These are phyloP conservation scores for Yarrowia sp. DNA, from an alignment of 805 yeast genomes.

Conservation along the genomic window DNA sequence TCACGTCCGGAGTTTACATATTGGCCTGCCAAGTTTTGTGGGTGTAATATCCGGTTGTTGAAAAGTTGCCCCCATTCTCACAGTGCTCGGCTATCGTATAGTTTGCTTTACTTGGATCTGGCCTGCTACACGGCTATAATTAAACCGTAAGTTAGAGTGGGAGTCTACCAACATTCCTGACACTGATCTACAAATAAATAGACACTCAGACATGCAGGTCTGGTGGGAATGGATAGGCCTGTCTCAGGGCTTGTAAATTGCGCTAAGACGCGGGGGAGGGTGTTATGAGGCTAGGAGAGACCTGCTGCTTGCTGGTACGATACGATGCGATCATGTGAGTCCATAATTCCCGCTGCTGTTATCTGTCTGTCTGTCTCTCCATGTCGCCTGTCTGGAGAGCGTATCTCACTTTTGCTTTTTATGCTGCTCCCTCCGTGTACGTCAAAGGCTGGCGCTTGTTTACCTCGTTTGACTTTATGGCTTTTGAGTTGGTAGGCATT, in stretches of 20 bases:
- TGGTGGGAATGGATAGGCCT: constrained; percentile 3
- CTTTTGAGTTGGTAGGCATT: not conserved
- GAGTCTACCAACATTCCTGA: constrained; percentile 3
- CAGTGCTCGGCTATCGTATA: not conserved
- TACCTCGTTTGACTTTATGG: not conserved
- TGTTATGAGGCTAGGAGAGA: too few relatives aligned
- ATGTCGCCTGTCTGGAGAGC: too few relatives aligned
- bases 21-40: not conserved
- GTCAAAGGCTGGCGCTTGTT: not conserved
- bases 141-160: constrained; percentile 7
- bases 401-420: not conserved
- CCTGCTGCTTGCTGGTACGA: too few relatives aligned
- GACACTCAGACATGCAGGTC: not conserved
- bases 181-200: not conserved
- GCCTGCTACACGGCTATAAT: constrained; percentile 6
- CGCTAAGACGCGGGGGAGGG: not conserved
- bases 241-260: not conserved
- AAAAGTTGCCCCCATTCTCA: constrained; percentile 3
- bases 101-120: not conserved
- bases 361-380: not conserved
- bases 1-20: not conserved
- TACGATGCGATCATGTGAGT: too few relatives aligned
- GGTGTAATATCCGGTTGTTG: not conserved
- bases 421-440: not conserved
- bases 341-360: not conserved